Evolutionary conservation across 2,329 filamentous ascomycete species (phyloP).

Genomic region (Lojkania enalia): DNA sequence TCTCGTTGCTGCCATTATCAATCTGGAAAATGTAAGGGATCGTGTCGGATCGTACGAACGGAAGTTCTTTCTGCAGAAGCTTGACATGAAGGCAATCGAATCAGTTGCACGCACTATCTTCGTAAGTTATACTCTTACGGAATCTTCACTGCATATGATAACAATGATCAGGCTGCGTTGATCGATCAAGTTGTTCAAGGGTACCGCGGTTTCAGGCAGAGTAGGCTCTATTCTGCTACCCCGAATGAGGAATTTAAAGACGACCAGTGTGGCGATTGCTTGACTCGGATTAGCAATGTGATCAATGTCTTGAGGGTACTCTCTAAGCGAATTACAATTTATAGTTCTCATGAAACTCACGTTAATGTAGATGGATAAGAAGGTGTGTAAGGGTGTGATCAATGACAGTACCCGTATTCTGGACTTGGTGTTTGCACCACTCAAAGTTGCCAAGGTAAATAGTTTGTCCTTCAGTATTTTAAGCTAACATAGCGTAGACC

Average conservation of each 20-base stretch:
- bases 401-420: constrained; percentile 8
- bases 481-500: not conserved
- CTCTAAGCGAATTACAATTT: not conserved
- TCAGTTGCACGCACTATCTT: not conserved
- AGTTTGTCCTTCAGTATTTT: not conserved
- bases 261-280: not conserved
- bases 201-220: not conserved
- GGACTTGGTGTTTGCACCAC: constrained; percentile 6
- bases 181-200: constrained; percentile 1
- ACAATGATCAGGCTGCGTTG: not conserved
- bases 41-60: not conserved
- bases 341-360: not conserved
- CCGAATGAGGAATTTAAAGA: not conserved
- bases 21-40: not conserved
- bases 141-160: not conserved
- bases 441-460: not conserved
- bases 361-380: constrained; percentile 8
- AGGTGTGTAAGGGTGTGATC: constrained; percentile 12
- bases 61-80: too few relatives aligned
- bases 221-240: too few relatives aligned
- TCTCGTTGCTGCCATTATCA: not conserved
- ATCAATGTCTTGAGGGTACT: constrained; percentile 5
- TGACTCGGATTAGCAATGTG: not conserved
- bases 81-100: not conserved
- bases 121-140: not conserved